Evolutionary conservation across 1,284 basidiomycete genomes (phyloP).

Genomic region (Austroboletus niveus): DNA sequence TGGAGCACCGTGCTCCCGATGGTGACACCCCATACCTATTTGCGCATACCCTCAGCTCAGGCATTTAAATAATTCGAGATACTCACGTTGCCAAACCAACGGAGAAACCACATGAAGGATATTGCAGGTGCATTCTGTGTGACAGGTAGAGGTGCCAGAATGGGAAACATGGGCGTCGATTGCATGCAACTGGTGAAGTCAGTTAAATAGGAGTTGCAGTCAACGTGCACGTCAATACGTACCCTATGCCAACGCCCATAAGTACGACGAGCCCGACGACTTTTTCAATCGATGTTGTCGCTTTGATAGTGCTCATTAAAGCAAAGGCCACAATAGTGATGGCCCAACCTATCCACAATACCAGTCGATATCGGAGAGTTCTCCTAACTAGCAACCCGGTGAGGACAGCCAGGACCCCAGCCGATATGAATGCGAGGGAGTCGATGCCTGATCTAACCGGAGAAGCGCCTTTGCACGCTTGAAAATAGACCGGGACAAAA

Average conservation of each 20-base stretch:
- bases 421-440: neutral
- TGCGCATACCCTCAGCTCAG: too few species aligned
- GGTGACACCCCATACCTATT: constrained; percentile 33
- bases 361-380: constrained; percentile 3
- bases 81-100: constrained; percentile 22
- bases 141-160: constrained; percentile 36
- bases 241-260: constrained; percentile 8
- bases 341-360: constrained; percentile 11
- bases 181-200: neutral
- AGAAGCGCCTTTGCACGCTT: neutral
- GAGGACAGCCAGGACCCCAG: neutral
- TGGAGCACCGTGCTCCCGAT: constrained; percentile 32
- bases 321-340: neutral
- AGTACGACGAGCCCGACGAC: neutral
- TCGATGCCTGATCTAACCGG: constrained; percentile 9
- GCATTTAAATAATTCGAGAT: neutral
- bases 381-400: constrained; percentile 5
- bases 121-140: constrained; percentile 32
- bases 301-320: constrained; percentile 4
- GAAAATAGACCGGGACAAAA: constrained; percentile 10
- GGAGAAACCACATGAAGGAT: constrained; percentile 33
- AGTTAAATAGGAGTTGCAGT: neutral
- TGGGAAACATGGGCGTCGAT: constrained; percentile 10
- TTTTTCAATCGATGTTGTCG: constrained; percentile 3
- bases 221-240: neutral